Conservation (phyloP, 1,139 yeast genomes). For the Sugiyamaella xylanicola region DNA sequence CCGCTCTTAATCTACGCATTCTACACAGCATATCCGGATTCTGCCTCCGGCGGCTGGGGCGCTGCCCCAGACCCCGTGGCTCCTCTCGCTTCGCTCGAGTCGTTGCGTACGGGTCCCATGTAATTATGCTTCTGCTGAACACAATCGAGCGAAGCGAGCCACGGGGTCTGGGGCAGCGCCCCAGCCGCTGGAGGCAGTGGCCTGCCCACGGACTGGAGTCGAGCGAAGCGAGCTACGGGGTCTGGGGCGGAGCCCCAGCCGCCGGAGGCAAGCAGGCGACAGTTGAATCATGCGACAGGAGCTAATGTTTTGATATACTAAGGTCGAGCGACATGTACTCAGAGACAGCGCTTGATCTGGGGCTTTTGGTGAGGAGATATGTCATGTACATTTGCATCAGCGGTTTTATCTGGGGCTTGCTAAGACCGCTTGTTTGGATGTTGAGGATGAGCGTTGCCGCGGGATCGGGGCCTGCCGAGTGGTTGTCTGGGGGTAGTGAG, state of each 20-base stretch:
- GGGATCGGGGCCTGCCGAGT: conserved; percentile 4
- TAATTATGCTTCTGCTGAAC: too few species aligned
- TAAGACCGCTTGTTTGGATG: conserved; percentile 26
- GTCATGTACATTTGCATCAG: conserved; percentile 42
- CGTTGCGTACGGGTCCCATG: not conserved
- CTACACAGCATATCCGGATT: not conserved
- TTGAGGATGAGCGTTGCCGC: not conserved
- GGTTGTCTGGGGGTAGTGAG: not conserved
- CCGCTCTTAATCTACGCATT: not conserved
- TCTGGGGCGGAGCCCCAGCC: not conserved
- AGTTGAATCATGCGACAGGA: not conserved
- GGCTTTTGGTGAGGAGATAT: conserved; percentile 31
- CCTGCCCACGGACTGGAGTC: not conserved
- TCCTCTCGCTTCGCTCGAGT: not conserved
- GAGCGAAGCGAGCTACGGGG: not conserved
- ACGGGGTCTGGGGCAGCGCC: not conserved
- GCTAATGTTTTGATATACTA: conserved; percentile 8
- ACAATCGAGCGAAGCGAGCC: too few species aligned
- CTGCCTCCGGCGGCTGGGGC: not conserved
- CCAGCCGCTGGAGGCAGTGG: not conserved
- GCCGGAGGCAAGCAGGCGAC: not conserved
- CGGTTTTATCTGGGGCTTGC: conserved; percentile 36
- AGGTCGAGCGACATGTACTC: conserved; percentile 19
- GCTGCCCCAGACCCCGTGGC: not conserved
- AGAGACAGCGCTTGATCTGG: conserved; percentile 11